A percentile compares a stretch with the other conserved stretches of the same genome.
These are phyloP conservation scores for Straminergon stramineum DNA, from an alignment of 225 moss, liverwort and hornwort genomes.

Conservation along the genomic window DNA sequence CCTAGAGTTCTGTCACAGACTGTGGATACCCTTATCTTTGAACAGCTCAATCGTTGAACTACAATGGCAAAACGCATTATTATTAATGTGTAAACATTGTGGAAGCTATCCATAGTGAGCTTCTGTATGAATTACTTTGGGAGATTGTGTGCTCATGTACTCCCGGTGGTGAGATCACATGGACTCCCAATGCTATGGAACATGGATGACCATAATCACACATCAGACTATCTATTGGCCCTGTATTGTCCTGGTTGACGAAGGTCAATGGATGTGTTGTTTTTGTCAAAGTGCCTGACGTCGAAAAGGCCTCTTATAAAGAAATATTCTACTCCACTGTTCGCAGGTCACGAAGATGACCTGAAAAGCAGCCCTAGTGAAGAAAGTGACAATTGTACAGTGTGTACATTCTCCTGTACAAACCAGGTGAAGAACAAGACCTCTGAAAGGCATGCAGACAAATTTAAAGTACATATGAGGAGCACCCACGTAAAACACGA, in stretches of 20 bases:
- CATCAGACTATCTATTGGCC: background rate
- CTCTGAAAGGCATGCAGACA: background rate
- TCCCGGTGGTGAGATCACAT: background rate
- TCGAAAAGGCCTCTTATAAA: background rate
- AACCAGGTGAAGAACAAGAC: background rate
- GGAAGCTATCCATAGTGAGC: background rate
- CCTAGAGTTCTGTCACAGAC: background rate
- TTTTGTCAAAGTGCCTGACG: background rate
- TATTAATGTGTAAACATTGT: background rate
- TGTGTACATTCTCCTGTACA: background rate
- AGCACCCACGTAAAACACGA: background rate
- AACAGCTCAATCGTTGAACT: background rate
- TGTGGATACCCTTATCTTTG: background rate
- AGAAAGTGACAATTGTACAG: background rate
- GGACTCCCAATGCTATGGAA: background rate
- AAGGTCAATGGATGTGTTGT: background rate
- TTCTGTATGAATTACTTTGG: background rate
- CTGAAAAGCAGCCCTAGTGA: background rate
- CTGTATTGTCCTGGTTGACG: background rate
- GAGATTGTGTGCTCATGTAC: background rate
- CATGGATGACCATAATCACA: background rate
- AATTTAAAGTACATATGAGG: background rate
- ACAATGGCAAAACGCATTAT: background rate
- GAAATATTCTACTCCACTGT: background rate
- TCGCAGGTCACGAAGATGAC: conserved; percentile 8